These are phyloP conservation scores for Rhodosporidiobolus sp. DNA, from an alignment of 768 basidiomycete species.

Conservation along the genomic window DNA sequence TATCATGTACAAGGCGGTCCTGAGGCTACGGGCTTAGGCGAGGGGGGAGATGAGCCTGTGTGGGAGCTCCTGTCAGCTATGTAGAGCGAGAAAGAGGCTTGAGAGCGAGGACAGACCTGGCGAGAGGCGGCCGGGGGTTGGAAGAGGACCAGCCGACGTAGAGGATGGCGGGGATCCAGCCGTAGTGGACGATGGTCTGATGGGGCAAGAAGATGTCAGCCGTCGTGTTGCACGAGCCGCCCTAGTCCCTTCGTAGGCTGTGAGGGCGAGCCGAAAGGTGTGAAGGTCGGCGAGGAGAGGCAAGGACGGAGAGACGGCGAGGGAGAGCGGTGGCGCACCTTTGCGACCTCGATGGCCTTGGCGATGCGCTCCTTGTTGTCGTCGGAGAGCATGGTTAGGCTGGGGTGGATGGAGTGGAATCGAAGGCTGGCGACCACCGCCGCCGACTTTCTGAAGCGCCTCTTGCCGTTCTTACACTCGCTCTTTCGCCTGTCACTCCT, in stretches of 20 bases:
- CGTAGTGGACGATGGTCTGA: conserved; percentile 85
- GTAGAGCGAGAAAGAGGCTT: not conserved
- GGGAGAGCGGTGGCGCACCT: conserved; percentile 57
- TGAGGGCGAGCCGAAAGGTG: too few relatives aligned
- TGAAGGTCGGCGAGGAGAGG: not conserved
- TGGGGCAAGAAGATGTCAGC: not conserved
- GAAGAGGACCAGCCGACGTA: conserved; percentile 81
- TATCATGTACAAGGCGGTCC: not conserved
- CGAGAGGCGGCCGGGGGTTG: conserved; percentile 88
- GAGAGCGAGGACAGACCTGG: conserved; percentile 68
- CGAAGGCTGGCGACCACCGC: not conserved
- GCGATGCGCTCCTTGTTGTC: conserved; percentile 85
- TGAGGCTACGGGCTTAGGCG: conserved; percentile 54
- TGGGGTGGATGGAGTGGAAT: too few relatives aligned
- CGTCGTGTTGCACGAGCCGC: too few relatives aligned
- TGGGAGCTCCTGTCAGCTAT: conserved; percentile 15
- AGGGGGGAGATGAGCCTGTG: conserved; percentile 86
- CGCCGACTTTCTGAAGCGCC: not conserved
- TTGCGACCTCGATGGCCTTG: conserved; percentile 73
- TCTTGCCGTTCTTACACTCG: too few relatives aligned
- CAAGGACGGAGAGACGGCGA: conserved; percentile 8
- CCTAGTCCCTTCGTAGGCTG: too few relatives aligned
- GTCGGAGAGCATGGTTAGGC: conserved; percentile 62
- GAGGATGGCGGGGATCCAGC: conserved; percentile 95
- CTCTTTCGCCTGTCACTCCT: not conserved